Base-by-base conservation (phyloP, 768 basidiomycete species). In the Panellus pusillus region DNA sequence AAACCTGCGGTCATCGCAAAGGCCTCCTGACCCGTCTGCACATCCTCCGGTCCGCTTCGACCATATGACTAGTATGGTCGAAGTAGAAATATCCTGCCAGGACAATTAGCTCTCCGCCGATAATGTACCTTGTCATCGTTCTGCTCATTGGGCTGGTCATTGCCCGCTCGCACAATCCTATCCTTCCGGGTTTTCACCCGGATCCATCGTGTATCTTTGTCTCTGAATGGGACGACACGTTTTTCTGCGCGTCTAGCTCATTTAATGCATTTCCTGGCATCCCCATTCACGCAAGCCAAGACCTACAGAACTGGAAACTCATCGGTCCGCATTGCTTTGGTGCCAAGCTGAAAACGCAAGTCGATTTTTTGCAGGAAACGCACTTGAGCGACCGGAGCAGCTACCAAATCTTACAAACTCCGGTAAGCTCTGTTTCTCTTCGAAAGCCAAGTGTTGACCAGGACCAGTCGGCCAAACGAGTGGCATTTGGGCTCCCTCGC, bases 211-310 rank as follows among this genome's bases (percentile, higher is more conserved):
- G 70, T 47, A 69, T 66, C 35, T 66, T 66, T 38, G 51, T 66
- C 4, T 43, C 45, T 7, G 61, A 61, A 27, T 66, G 64, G 54
- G 62, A 68, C 28, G 57, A 63, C 37, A 68, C 64, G 12, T 72
- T 68, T 50, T 71, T 69, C 55, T 72, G 69, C 57, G 70, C 65
- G 1, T 65, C 63, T 11, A 67, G 65, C 37, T 68, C 68, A 6
- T 72, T 72, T 54, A 70, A 69, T 44, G 67, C 70, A 18, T 69
- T 72, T 40, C 70, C 70, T 6, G 70, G 69, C 3, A 65, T 71
- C 15, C 70, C 70, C 2, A 60, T 72, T 13, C 67, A 68, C 42
- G 61, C 68, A 6, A 67, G 64, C 45, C 65, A 66, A 44, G 70
- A 72, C 44, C 55, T 71, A 20, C 60, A 61, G 44, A 64, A 66